A percentile compares a stretch with the other conserved stretches of the same genome.
phyloP scores from a whole-genome alignment of 768 basidiomycete species.

The Trametes cinnabarina region DNA sequence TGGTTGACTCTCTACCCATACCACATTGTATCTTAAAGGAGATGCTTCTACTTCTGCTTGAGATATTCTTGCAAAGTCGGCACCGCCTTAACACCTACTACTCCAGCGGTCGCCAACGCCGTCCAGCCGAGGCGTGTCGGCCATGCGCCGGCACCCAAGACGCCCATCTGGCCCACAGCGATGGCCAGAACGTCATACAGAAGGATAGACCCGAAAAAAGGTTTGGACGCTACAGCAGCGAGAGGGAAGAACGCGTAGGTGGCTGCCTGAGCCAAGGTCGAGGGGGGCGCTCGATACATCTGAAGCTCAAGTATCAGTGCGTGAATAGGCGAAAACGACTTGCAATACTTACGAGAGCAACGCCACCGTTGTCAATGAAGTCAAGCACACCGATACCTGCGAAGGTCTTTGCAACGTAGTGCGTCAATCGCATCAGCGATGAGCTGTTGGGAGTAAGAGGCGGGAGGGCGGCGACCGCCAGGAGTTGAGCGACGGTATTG shows the following conservation, averaged over 20 bases:
- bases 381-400: conserved; percentile 38
- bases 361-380: conserved; percentile 31
- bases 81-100: conserved; percentile 22
- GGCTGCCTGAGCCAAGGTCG: conserved; percentile 14
- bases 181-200: conserved; percentile 26
- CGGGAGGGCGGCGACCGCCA: conserved; percentile 35
- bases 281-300: conserved; percentile 22
- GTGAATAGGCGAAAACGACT: too few species aligned
- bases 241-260: conserved; percentile 23
- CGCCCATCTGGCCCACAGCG: conserved; percentile 21
- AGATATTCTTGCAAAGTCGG: neutral
- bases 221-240: conserved; percentile 19
- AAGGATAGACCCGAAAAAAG: conserved; percentile 24
- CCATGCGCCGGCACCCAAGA: conserved; percentile 21
- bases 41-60: neutral
- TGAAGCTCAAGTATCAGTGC: neutral
- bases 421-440: conserved; percentile 33
- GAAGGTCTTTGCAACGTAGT: conserved; percentile 43
- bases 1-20: too few species aligned
- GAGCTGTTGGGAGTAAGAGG: conserved; percentile 29
- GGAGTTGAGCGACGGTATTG: conserved; percentile 38
- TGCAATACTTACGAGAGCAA: conserved; percentile 25
- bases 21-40: neutral
- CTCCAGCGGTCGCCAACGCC: conserved; percentile 17
- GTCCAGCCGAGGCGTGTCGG: conserved; percentile 26